phyloP scores from a whole-genome alignment of 768 basidiomycete genomes.

The Russula earlei region DNA sequence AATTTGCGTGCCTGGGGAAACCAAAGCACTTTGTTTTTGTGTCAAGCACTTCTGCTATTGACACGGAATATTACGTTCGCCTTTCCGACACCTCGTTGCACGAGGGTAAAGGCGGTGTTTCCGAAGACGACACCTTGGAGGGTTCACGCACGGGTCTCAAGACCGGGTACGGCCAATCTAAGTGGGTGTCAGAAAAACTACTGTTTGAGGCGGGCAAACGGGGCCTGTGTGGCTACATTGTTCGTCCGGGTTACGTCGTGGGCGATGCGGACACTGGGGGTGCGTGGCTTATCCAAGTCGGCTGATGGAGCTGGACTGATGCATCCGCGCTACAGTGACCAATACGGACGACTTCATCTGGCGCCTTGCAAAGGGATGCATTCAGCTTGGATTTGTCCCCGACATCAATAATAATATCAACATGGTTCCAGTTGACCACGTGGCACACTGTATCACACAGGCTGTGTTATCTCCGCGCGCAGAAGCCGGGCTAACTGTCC shows the following conservation, averaged over 20 bases:
- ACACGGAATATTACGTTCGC: slow-evolving; percentile 83
- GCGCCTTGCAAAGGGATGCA: slow-evolving; percentile 96
- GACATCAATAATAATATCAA: slow-evolving; percentile 98
- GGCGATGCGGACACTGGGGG: slow-evolving; percentile 85
- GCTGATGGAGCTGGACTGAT: neutral
- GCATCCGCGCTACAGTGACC: slow-evolving; percentile 50
- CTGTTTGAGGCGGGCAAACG: slow-evolving; percentile 84
- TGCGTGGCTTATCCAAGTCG: slow-evolving; percentile 29
- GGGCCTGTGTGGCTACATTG: slow-evolving; percentile 75
- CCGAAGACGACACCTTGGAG: slow-evolving; percentile 84
- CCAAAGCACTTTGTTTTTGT: slow-evolving; percentile 83
- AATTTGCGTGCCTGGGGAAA: slow-evolving; percentile 63
- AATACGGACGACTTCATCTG: slow-evolving; percentile 98
- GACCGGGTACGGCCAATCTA: slow-evolving; percentile 93
- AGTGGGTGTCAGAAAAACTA: slow-evolving; percentile 97
- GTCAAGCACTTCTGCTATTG: slow-evolving; percentile 91
- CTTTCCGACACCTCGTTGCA: slow-evolving; percentile 63
- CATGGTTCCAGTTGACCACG: slow-evolving; percentile 96
- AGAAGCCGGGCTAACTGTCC: slow-evolving; percentile 39
- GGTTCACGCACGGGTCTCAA: slow-evolving; percentile 66
- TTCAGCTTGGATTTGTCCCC: slow-evolving; percentile 92
- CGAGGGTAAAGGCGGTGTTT: slow-evolving; percentile 51
- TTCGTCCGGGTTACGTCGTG: slow-evolving; percentile 93
- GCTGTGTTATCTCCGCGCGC: slow-evolving; percentile 56
- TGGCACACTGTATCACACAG: slow-evolving; percentile 71